These are phyloP conservation scores for Trichosporon inkin DNA, from an alignment of 1,284 basidiomycete genomes.

Conservation along the genomic window DNA sequence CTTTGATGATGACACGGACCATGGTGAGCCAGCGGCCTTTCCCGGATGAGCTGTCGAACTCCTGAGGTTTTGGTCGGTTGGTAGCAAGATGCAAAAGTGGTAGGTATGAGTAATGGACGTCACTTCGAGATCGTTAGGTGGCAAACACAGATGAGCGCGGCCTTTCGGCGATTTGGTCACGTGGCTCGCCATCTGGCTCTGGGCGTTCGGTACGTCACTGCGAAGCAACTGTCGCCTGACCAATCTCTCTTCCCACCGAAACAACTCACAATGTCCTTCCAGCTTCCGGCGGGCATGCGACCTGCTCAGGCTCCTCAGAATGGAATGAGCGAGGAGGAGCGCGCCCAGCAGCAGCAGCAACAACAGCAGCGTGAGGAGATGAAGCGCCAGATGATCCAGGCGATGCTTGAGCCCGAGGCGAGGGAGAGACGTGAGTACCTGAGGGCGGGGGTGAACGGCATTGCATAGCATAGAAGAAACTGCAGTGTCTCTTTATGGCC, in stretches of 20 bases:
- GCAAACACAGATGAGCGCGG: slow-evolving; percentile 4
- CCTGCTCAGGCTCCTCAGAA: slow-evolving; percentile 28
- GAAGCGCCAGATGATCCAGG: slow-evolving; percentile 71
- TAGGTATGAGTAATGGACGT: not conserved
- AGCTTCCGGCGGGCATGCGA: slow-evolving; percentile 45
- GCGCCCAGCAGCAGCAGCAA: slow-evolving; percentile 35
- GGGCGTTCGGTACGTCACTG: not conserved
- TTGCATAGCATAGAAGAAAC: too few species aligned
- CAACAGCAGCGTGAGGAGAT: slow-evolving; percentile 57
- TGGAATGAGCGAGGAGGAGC: slow-evolving; percentile 34
- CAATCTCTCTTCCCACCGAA: not conserved
- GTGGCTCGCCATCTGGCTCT: not conserved
- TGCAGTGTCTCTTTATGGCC: too few species aligned
- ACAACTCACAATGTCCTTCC: slow-evolving; percentile 46
- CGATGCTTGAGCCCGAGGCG: slow-evolving; percentile 78
- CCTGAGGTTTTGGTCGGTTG: slow-evolving; percentile 3
- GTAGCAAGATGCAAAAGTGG: not conserved
- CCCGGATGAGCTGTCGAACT: not conserved
- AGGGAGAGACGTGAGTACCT: slow-evolving; percentile 76
- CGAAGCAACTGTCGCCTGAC: not conserved
- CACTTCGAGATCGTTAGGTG: not conserved
- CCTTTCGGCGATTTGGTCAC: slow-evolving; percentile 6
- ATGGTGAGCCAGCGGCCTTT: not conserved
- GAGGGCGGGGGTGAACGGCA: not conserved
- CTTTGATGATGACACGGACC: slow-evolving; percentile 90